These are phyloP conservation scores for Claviceps arundinis DNA, from an alignment of 2,329 filamentous ascomycete species.

Conservation along the genomic window DNA sequence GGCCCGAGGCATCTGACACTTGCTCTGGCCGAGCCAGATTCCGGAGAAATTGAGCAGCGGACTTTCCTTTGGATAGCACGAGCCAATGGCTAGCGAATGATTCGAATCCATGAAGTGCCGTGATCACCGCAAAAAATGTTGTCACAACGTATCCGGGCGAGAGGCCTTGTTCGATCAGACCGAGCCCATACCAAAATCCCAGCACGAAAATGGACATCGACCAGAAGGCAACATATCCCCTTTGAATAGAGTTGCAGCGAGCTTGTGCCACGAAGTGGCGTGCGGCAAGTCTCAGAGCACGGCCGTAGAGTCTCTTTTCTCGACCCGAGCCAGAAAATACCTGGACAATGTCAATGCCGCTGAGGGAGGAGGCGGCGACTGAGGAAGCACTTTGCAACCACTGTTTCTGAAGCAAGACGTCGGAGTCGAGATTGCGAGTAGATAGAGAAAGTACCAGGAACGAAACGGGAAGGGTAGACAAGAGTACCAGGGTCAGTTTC, in stretches of 20 bases:
- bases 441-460: conserved; percentile 45
- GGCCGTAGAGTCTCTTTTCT: conserved; percentile 54
- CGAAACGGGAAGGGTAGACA: conserved; percentile 60
- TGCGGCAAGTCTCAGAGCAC: conserved; percentile 43
- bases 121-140: conserved; percentile 72
- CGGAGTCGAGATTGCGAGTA: conserved; percentile 46
- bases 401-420: conserved; percentile 55
- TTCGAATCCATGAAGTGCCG: conserved; percentile 63
- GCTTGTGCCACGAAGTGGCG: conserved; percentile 55
- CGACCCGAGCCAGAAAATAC: conserved; percentile 63
- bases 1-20: neutral
- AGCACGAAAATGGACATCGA: conserved; percentile 69
- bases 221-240: conserved; percentile 60
- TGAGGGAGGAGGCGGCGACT: conserved; percentile 53
- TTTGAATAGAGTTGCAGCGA: conserved; percentile 55
- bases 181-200: conserved; percentile 78
- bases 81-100: conserved; percentile 64
- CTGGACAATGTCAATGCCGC: conserved; percentile 74
- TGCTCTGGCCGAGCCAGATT: conserved; percentile 19
- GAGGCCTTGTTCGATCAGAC: conserved; percentile 49
- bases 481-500: conserved; percentile 68
- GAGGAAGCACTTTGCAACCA: conserved; percentile 61
- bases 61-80: conserved; percentile 64
- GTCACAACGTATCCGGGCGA: conserved; percentile 59
- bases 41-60: conserved; percentile 53